phyloP scores from a whole-genome alignment of 352 stramenopile species.

The Pythium aphanidermatum region DNA sequence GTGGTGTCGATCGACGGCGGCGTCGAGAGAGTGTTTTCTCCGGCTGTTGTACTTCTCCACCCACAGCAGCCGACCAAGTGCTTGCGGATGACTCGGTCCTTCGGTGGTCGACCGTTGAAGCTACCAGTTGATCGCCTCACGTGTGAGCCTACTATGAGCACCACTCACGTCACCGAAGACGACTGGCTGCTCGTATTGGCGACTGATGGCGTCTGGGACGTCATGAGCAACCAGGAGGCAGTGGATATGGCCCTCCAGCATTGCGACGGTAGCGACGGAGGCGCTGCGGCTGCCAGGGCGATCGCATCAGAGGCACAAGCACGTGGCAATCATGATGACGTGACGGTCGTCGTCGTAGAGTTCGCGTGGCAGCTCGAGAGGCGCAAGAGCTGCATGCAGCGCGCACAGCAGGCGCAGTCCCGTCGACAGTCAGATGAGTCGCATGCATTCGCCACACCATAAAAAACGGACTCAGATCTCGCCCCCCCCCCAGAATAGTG shows the following conservation, averaged over 20 bases:
- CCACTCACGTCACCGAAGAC: slow-evolving; percentile 24
- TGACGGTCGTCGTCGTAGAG: slow-evolving; percentile 40
- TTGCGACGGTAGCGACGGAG: slow-evolving; percentile 33
- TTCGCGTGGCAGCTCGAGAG: slow-evolving; percentile 9
- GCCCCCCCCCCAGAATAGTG: too few species aligned
- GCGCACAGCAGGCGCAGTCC: too few species aligned
- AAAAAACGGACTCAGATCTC: too few species aligned
- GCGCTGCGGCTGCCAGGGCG: slow-evolving; percentile 33
- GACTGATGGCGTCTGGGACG: slow-evolving; percentile 62
- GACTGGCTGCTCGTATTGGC: slow-evolving; percentile 56
- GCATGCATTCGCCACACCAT: too few species aligned
- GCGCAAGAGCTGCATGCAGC: too few species aligned
- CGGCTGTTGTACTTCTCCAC: slow-evolving; percentile 28
- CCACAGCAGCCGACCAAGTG: slow-evolving; percentile 22
- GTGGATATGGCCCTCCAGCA: slow-evolving; percentile 38
- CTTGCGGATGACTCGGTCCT: slow-evolving; percentile 51
- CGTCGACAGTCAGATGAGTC: too few species aligned
- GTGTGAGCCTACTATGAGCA: slow-evolving; percentile 38
- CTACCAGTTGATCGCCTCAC: slow-evolving; percentile 38
- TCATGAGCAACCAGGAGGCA: slow-evolving; percentile 51
- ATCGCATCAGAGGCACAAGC: slow-evolving; percentile 52
- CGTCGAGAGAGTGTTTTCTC: slow-evolving; percentile 48
- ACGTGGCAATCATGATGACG: slow-evolving; percentile 47
- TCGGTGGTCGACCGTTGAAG: slow-evolving; percentile 57
- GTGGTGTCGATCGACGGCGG: slow-evolving; percentile 34